Base-by-base conservation (phyloP, 2,329 filamentous ascomycete species). In the Xylariaceae sp. region DNA sequence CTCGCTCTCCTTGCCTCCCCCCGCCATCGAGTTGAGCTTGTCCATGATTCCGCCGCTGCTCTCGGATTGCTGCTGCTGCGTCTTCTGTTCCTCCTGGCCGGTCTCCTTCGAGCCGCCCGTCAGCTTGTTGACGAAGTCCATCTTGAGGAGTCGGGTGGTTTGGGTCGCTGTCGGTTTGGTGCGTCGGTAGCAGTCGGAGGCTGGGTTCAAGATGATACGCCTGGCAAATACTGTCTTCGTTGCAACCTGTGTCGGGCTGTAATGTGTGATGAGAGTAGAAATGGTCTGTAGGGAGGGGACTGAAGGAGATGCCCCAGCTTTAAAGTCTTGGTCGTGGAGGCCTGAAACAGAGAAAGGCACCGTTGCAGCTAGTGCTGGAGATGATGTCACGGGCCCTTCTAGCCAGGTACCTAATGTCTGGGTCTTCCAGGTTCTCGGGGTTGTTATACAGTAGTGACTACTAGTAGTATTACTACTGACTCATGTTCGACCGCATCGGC, bases 1-100 rank as follows among this genome's bases (percentile, higher is more conserved):
- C 72, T 90, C 85, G 54, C 80, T 77, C 59, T 83, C 66, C 21
- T 61, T 61, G 23, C 85, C 85, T 33, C 85, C 85, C 22, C 85
- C 85, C 14, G 80, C 81, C 45, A 78, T 68, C 37, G 61, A 55
- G 65, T 90, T 85, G 39, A 89, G 33, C 65, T 84, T 86, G 62
- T 80, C 72, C 55, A 76, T 70, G 44, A 88, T 56, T 39, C 78
- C 76, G 39, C 72, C 65, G 23, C 58, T 56, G 43, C 57, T 53
- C 42, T 60, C 62, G 46, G 60, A 41, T 22, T 59, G 40, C 33
- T 42, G 40, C 35, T 61, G 43, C 26, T 52, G 39, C 38, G 58
- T 46, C 30, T 51, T 45, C 31, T 46, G 38, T 15, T 49, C 35
- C 21, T 38, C 36, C n/a, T 51, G 44, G 26, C 63, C 53, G 29